phyloP scores from a whole-genome alignment of 2,329 filamentous ascomycete genomes.

The Botrytis porri region DNA sequence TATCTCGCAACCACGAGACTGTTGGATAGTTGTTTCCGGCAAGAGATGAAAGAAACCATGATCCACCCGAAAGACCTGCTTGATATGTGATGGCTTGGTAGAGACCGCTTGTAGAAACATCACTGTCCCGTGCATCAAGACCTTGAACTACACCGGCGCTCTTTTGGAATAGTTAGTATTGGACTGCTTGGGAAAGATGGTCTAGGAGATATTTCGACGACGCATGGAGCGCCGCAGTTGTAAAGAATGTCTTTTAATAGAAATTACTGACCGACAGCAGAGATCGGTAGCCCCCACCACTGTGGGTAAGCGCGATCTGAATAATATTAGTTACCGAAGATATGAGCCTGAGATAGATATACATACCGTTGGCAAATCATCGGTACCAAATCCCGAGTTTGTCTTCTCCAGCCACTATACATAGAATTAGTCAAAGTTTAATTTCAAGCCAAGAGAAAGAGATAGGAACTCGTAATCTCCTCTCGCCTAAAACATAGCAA shows the following conservation, averaged over 20 bases:
- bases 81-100: conserved; percentile 48
- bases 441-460: neutral
- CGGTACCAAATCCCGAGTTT: conserved; percentile 38
- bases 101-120: conserved; percentile 42
- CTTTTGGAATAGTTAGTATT: conserved; percentile 4
- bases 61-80: conserved; percentile 46
- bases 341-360: neutral
- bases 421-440: neutral
- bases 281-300: conserved; percentile 36
- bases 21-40: conserved; percentile 48
- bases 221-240: neutral
- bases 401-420: conserved; percentile 31
- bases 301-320: conserved; percentile 41
- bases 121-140: conserved; percentile 43
- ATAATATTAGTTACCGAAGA: neutral
- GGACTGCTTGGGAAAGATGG: neutral
- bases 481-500: neutral
- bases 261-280: conserved; percentile 29
- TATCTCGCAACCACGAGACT: conserved; percentile 41
- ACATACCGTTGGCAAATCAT: conserved; percentile 39
- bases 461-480: neutral
- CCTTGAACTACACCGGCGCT: conserved; percentile 35
- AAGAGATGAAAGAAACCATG: conserved; percentile 46
- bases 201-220: neutral
- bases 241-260: neutral